Base-by-base conservation (phyloP, 768 basidiomycete species). In the Kwoniella heveanensis region DNA sequence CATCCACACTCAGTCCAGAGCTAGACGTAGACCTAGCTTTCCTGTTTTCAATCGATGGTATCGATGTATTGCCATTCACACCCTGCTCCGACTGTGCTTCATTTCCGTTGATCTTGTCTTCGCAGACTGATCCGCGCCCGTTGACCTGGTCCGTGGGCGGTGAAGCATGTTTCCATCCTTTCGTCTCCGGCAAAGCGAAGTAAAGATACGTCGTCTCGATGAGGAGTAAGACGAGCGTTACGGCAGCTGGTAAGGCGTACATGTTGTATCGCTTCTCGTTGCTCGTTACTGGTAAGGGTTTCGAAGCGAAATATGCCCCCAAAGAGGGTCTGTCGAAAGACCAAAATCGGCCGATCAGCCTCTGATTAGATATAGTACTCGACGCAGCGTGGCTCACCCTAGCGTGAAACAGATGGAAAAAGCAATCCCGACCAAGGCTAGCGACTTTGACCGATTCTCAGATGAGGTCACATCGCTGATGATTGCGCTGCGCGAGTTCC, bases 231-330 rank as follows among this genome's bases (percentile, higher is more conserved):
- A 88, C 83, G 32, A 97, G 79, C 10, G 92, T 91, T 30, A 96
- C 82, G 27, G 88, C 73, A 0, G 95, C 95, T n/a, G 96, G 96
- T 2, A 86, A 84, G 3, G 90, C 94, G 72, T 95, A 98, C 12
- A 94, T 84, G 72, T 98, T 98, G 60, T 66, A 69, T 21, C 27
- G 64, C 24, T 53, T 55, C 19, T 48, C 54, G 21, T 56, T 39
- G 25, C 29, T 49, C n/a, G 63, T 30, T 3, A 83, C 81, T 1
- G 90, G 88, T 7, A 90, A 79, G 1, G 92, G 90, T 29, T 85
- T 85, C n/a, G 92, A 89, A 1, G 94, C 91, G 80, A 97, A 93
- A 82, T 93, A 95, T 1, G 95, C 95, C 54, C 95, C 95, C 61
- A 99, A 88, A 17, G 92, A 91, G 30, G 95, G 95, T 5, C 77